phyloP scores from a whole-genome alignment of 805 yeast species.

The Groenewaldozyma salmanticensis region DNA sequence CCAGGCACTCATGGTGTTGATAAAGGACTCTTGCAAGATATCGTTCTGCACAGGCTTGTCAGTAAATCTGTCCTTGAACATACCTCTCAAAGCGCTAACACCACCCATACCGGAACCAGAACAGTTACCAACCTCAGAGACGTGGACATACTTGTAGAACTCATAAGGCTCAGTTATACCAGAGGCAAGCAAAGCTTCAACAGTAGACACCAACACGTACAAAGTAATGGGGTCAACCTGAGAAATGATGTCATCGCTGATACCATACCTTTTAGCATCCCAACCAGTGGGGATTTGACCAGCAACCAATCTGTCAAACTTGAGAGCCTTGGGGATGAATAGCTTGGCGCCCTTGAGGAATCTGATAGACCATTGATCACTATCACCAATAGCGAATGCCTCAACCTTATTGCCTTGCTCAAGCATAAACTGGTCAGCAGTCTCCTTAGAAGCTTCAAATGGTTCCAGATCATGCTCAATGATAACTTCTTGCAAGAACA shows the following conservation, averaged over 20 bases:
- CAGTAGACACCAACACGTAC: slow-evolving; percentile 86
- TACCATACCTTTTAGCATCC: slow-evolving; percentile 93
- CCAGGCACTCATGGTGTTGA: slow-evolving; percentile 99
- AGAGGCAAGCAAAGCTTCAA: slow-evolving; percentile 84
- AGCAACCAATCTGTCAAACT: slow-evolving; percentile 49
- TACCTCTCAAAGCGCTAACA: slow-evolving; percentile 91
- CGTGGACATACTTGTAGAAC: slow-evolving; percentile 96
- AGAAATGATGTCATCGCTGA: slow-evolving; percentile 79
- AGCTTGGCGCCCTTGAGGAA: slow-evolving; percentile 89
- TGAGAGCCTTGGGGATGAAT: slow-evolving; percentile 79
- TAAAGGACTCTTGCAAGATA: slow-evolving; percentile 94
- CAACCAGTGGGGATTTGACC: slow-evolving; percentile 99
- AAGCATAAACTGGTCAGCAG: slow-evolving; percentile 87
- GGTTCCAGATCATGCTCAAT: slow-evolving; percentile 95
- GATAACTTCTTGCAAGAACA: slow-evolving; percentile 88
- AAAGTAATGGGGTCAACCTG: slow-evolving; percentile 97
- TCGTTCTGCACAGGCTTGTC: slow-evolving; percentile 96
- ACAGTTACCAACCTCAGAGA: slow-evolving; percentile 98
- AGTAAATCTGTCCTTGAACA: slow-evolving; percentile 90
- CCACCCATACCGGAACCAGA: slow-evolving; percentile 99
- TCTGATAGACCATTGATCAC: slow-evolving; percentile 87
- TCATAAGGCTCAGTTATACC: slow-evolving; percentile 99
- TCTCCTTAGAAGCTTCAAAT: slow-evolving; percentile 88
- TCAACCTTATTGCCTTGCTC: slow-evolving; percentile 94
- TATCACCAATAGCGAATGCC: slow-evolving; percentile 74